phyloP scores from a whole-genome alignment of 345 rosid genomes.

The Eutrema heterophyllum region DNA sequence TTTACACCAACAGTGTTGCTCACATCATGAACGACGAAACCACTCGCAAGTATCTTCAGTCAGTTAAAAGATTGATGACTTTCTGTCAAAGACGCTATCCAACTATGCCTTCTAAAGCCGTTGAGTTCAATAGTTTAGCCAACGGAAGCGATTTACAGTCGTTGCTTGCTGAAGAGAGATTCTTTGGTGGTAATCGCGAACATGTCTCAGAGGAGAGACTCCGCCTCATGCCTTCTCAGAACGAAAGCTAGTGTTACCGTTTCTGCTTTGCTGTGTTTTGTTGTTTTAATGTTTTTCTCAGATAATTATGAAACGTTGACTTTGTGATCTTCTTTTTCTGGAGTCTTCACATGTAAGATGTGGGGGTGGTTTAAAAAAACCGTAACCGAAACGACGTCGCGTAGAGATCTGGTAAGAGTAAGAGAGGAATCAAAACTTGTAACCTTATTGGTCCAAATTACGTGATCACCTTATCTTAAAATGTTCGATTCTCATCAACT shows the following conservation, averaged over 20 bases:
- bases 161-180: slow-evolving; percentile 70
- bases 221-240: slow-evolving; percentile 63
- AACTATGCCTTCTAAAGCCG: slow-evolving; percentile 86
- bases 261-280: neutral
- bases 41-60: slow-evolving; percentile 92
- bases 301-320: neutral
- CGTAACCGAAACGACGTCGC: neutral
- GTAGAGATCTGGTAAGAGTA: neutral
- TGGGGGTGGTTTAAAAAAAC: neutral
- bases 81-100: slow-evolving; percentile 95
- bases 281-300: slow-evolving; percentile 27
- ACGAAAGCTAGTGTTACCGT: slow-evolving; percentile 37
- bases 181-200: slow-evolving; percentile 38
- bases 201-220: slow-evolving; percentile 51
- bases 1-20: slow-evolving; percentile 92
- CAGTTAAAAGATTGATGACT: slow-evolving; percentile 90
- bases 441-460: neutral
- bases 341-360: neutral
- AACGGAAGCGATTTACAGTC: slow-evolving; percentile 93
- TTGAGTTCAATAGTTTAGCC: slow-evolving; percentile 96
- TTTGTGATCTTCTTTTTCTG: neutral
- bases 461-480: slow-evolving; percentile 8
- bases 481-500: slow-evolving; percentile 1
- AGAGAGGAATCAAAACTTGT: neutral
- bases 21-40: slow-evolving; percentile 99